Conservation (phyloP, 2,329 filamentous ascomycete genomes). For the Nannizziopsis arthrosporioides region DNA sequence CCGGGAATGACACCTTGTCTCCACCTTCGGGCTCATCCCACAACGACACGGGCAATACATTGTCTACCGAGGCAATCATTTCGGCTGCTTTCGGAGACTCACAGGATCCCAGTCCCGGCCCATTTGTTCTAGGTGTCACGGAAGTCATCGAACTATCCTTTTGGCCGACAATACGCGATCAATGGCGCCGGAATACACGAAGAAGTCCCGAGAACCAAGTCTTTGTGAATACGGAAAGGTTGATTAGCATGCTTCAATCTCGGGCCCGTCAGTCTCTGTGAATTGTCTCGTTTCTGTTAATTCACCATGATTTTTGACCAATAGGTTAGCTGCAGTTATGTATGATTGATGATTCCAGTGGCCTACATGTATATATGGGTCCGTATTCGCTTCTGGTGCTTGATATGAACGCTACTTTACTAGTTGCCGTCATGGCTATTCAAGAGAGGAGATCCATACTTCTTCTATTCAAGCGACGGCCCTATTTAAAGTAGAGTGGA, state of each 20-base stretch:
- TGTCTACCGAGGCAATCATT: background rate
- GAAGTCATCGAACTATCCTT: slow-evolving; percentile 31
- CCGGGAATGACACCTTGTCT: slow-evolving; percentile 34
- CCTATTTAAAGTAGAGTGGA: background rate
- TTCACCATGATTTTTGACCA: background rate
- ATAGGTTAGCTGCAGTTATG: background rate
- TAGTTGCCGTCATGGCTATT: background rate
- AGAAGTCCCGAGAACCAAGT: slow-evolving; percentile 16
- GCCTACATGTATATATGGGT: background rate
- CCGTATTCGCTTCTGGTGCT: no score
- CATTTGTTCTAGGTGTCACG: slow-evolving; percentile 28
- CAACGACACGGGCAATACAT: background rate
- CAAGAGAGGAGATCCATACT: background rate
- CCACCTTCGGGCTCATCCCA: slow-evolving; percentile 15
- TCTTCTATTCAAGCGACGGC: no score
- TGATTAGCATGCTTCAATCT: background rate
- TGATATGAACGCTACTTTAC: background rate
- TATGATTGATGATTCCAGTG: background rate
- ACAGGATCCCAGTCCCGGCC: slow-evolving; percentile 25
- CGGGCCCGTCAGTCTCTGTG: slow-evolving; percentile 1
- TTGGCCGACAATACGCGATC: slow-evolving; percentile 27
- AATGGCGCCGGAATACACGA: slow-evolving; percentile 27
- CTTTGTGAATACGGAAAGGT: slow-evolving; percentile 14
- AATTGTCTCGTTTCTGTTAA: background rate
- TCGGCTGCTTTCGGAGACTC: background rate